Percentiles rank a stretch among this genome's conserved stretches.
Conservation (phyloP, 2,329 filamentous ascomycete genomes). For the Ramichloridium luteum region DNA sequence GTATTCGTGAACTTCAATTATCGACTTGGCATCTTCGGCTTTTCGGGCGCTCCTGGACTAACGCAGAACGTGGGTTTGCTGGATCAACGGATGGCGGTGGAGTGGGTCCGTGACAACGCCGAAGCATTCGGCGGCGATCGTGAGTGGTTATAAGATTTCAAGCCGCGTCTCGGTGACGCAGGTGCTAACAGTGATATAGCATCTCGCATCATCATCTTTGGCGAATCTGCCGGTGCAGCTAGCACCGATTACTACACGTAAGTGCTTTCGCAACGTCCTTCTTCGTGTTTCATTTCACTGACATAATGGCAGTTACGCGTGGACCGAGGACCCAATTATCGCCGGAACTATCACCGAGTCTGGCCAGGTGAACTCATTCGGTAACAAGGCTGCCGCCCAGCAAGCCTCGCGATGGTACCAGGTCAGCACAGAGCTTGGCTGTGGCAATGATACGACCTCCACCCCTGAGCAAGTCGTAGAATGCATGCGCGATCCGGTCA, state of each 20-base stretch:
- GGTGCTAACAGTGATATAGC: too few relatives aligned
- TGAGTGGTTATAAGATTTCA: too few relatives aligned
- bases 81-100: slow-evolving; percentile 27
- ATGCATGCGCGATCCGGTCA: slow-evolving; percentile 11
- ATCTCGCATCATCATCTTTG: slow-evolving; percentile 16
- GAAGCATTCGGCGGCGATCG: slow-evolving; percentile 21
- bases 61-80: slow-evolving; percentile 22
- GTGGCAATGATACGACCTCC: slow-evolving; percentile 3
- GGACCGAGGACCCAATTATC: slow-evolving; percentile 25
- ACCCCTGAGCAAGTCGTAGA: slow-evolving; percentile 3
- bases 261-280: too few relatives aligned
- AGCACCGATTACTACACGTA: slow-evolving; percentile 21
- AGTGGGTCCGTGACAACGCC: slow-evolving; percentile 28
- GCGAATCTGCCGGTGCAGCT: slow-evolving; percentile 16
- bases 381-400: too few relatives aligned
- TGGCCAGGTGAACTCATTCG: too few relatives aligned
- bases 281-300: too few relatives aligned
- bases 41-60: slow-evolving; percentile 15
- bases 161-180: too few relatives aligned
- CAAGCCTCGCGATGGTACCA: too few relatives aligned
- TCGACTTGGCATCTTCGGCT: slow-evolving; percentile 16
- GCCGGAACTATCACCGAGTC: slow-evolving; percentile 27
- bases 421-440: too few relatives aligned
- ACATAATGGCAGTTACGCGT: too few relatives aligned
- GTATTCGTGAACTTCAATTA: too few relatives aligned